Conservation (phyloP, 2,329 filamentous ascomycete genomes). For the Plenodomus tracheiphilus region DNA sequence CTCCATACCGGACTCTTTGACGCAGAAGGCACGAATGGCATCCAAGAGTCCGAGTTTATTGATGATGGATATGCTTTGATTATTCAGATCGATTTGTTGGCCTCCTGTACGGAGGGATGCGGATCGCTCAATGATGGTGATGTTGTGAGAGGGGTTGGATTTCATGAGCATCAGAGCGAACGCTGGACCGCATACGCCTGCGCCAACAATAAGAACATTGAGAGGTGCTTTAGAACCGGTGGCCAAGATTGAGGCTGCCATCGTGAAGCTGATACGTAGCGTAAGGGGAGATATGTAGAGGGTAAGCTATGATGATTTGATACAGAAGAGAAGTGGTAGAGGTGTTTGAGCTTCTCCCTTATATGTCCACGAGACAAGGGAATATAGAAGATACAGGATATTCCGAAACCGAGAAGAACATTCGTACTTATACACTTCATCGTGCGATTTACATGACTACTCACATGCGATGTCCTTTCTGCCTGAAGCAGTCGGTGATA, state of each 20-base stretch:
- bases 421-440: background rate
- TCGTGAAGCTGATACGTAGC: background rate
- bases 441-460: background rate
- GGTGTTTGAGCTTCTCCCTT: background rate
- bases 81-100: constrained; percentile 53
- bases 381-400: too few species aligned
- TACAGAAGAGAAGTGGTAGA: too few species aligned
- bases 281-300: background rate
- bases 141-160: constrained; percentile 38
- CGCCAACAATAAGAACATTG: constrained; percentile 35
- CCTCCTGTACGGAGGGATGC: constrained; percentile 49
- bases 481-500: background rate
- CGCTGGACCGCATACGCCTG: constrained; percentile 37
- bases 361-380: too few species aligned
- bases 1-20: constrained; percentile 45
- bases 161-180: constrained; percentile 57
- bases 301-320: too few species aligned
- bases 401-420: too few species aligned
- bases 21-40: constrained; percentile 35
- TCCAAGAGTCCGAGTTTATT: constrained; percentile 45
- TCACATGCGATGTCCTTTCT: background rate
- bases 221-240: constrained; percentile 12
- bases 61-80: constrained; percentile 47
- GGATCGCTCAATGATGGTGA: constrained; percentile 50
- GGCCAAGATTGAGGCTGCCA: background rate